phyloP scores from a whole-genome alignment of 495 filamentous ascomycete species.

The Penicillium pancosmium region DNA sequence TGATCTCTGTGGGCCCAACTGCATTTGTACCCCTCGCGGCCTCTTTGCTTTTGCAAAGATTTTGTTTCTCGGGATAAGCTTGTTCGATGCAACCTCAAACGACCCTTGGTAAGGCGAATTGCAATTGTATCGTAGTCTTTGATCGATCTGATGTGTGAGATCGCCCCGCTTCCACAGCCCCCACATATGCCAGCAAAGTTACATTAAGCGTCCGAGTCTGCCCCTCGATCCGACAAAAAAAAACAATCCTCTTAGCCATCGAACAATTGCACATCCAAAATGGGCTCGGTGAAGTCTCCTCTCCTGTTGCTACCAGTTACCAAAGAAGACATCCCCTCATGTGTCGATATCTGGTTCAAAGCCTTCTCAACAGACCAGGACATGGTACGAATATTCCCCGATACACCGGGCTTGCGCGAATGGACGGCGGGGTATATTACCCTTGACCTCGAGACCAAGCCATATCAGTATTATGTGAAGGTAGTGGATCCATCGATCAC shows the following conservation, averaged over 20 bases:
- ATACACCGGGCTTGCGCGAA: conserved; percentile 28
- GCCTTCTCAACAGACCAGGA: conserved; percentile 26
- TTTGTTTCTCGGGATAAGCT: too few relatives aligned
- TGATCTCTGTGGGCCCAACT: neutral
- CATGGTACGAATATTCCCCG: conserved; percentile 23
- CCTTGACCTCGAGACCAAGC: conserved; percentile 26
- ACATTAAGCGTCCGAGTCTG: neutral
- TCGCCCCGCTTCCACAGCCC: neutral
- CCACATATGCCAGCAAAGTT: neutral
- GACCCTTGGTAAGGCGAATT: too few relatives aligned
- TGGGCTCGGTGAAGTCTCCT: neutral
- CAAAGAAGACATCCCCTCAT: conserved; percentile 26
- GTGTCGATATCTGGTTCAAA: conserved; percentile 29
- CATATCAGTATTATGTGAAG: conserved; percentile 31
- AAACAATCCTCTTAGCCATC: neutral
- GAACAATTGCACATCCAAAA: neutral
- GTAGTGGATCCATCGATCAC: conserved; percentile 23
- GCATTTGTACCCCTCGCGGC: neutral
- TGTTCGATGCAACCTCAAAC: too few relatives aligned
- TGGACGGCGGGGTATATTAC: conserved; percentile 27
- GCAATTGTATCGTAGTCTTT: neutral
- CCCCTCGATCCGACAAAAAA: neutral
- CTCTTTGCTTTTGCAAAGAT: neutral
- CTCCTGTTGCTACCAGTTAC: conserved; percentile 24
- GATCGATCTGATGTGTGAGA: neutral